These are phyloP conservation scores for Spathaspora arborariae DNA, from an alignment of 805 yeast species.

Conservation along the genomic window DNA sequence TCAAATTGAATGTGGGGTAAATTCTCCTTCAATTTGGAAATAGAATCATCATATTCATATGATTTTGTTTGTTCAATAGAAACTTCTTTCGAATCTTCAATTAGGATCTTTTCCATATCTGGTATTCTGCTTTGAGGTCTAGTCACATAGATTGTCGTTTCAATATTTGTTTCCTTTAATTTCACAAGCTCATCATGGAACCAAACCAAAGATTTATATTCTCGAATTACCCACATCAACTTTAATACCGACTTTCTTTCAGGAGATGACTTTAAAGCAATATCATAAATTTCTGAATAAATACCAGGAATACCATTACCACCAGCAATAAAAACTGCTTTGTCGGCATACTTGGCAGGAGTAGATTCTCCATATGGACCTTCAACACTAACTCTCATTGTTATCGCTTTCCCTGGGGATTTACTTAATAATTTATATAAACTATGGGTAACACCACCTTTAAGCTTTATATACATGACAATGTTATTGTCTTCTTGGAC, in stretches of 20 bases:
- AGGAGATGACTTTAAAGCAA: conserved; percentile 17
- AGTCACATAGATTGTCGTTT: no score
- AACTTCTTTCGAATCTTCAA: no score
- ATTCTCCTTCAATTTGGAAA: no score
- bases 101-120: no score
- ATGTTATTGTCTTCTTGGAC: conserved; percentile 17
- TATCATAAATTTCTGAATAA: conserved; percentile 34
- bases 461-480: conserved; percentile 31
- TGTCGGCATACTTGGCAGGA: conserved; percentile 47
- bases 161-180: no score
- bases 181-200: no score
- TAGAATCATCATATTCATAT: no score
- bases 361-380: conserved; percentile 67
- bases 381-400: conserved; percentile 41
- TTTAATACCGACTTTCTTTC: conserved; percentile 24
- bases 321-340: conserved; percentile 62
- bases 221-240: conserved; percentile 63
- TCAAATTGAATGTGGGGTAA: no score
- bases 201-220: no score
- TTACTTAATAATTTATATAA: conserved; percentile 22
- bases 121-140: no score
- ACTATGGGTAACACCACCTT: conserved; percentile 34
- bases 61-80: no score
- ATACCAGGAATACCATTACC: conserved; percentile 73
- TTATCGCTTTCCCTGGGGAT: conserved; percentile 24